A percentile compares a stretch with the other conserved stretches of the same genome.
Conservation (phyloP, 768 basidiomycete genomes). For the Kwoniella mangroviensis region DNA sequence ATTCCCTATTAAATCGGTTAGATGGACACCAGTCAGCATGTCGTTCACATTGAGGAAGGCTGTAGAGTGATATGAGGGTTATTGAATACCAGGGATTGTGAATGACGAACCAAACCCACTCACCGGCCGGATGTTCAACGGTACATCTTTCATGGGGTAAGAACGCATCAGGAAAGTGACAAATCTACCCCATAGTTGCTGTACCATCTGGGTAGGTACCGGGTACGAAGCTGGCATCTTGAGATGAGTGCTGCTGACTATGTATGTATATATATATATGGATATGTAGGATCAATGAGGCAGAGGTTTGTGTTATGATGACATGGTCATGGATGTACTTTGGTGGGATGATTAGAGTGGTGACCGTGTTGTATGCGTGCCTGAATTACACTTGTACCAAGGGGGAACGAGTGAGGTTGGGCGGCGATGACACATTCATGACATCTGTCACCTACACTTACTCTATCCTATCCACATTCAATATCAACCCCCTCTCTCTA, state of each 20-base stretch:
- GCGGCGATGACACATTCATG: background rate
- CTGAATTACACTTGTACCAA: background rate
- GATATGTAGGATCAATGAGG: background rate
- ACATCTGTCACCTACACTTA: background rate
- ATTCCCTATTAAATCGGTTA: constrained; percentile 31
- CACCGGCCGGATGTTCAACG: constrained; percentile 53
- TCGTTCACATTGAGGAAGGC: background rate
- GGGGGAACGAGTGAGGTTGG: background rate
- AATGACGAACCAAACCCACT: constrained; percentile 8
- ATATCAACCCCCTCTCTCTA: too few relatives aligned
- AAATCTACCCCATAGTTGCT: constrained; percentile 31
- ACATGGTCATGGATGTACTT: too few relatives aligned
- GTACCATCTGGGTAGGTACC: constrained; percentile 40
- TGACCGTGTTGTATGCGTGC: background rate
- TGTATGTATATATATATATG: background rate
- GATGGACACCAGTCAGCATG: background rate
- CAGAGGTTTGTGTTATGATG: background rate
- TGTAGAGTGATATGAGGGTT: background rate
- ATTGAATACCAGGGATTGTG: background rate
- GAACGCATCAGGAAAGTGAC: constrained; percentile 33
- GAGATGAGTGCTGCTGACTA: background rate
- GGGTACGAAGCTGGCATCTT: constrained; percentile 41
- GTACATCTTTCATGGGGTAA: constrained; percentile 46
- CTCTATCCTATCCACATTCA: too few relatives aligned
- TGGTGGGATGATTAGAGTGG: too few relatives aligned